Base-by-base conservation (phyloP, 225 moss, liverwort and hornwort genomes). In the Neckera pumila region DNA sequence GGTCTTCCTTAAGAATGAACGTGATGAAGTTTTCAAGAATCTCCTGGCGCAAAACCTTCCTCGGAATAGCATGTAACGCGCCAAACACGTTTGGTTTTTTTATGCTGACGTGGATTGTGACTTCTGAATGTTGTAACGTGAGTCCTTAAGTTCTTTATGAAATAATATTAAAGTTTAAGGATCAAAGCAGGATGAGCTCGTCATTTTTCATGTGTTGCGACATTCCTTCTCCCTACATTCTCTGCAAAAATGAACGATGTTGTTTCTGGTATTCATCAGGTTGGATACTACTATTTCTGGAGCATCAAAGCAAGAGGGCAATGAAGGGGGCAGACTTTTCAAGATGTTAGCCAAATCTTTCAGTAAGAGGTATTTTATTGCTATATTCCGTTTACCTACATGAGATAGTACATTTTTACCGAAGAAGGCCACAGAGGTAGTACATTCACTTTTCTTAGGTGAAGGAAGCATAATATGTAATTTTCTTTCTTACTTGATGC, bases 341-440 rank as follows among this genome's bases (percentile, higher is more conserved):
- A 99, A 99, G 91, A 92, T 97, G 88, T 92, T 99, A 95, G 99
- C 99, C 65, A 99, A 95, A 86, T 99, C 99, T 66, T 99, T 99
- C 91, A 99, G 99, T 90, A 99, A 96, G 80, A 95, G 99, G 94
- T 94, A 91, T 61, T 42, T 42, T 62, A 26, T 65, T 73, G 51
- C 54, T 63, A 34, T 74, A 49, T n/a, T 60, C n/a, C 31, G 38
- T 62, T 59, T 31, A 80, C 26, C 77, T 71, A 18, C 53, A 59
- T 54, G 54, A 54, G 54, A 17, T 54, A 54, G 54, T 54, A 54
- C 54, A 53, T 53, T 53, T 53, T 53, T 53, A 53, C 53, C 53
- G 17, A 53, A 17, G 53, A 53, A 53, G 53, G 17, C 53, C 17
- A 53, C 53, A 53, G 53, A 53, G 53, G 53, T 53, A 53, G 17